These are phyloP conservation scores for Vaccinium myrtillus DNA, from an alignment of 148 eudicot genomes.

Conservation along the genomic window DNA sequence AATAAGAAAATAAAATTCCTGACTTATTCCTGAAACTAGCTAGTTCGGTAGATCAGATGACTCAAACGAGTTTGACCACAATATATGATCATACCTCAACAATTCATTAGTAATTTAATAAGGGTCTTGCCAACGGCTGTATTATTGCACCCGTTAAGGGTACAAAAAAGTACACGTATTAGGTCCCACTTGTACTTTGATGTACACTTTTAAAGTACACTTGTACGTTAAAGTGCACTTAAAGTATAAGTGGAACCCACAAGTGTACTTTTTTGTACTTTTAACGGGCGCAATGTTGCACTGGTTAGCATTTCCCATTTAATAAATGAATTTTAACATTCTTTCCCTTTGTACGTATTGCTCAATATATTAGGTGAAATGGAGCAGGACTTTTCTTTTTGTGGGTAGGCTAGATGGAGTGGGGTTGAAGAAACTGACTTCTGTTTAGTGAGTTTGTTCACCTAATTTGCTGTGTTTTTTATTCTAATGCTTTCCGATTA, in stretches of 20 bases:
- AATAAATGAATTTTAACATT: background rate
- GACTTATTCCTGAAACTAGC: background rate
- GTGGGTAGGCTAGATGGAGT: constrained; percentile 20
- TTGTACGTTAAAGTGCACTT: too few relatives aligned
- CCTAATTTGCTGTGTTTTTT: constrained; percentile 18
- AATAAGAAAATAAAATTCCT: too few relatives aligned
- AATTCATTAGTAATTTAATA: background rate
- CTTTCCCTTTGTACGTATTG: background rate
- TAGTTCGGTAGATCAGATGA: constrained; percentile 1
- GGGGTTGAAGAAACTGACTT: constrained; percentile 17
- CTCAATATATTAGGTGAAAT: constrained; percentile 17
- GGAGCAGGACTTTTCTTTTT: constrained; percentile 19
- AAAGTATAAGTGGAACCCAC: too few relatives aligned
- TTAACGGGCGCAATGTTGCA: too few relatives aligned
- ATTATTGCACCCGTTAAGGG: too few relatives aligned
- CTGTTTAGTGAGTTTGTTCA: constrained; percentile 36
- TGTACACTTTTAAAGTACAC: too few relatives aligned
- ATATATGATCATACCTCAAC: background rate
- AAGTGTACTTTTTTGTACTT: too few relatives aligned
- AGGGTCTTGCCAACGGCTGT: too few relatives aligned
- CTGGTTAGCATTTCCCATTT: background rate
- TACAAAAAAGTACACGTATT: too few relatives aligned
- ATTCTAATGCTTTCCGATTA: background rate
- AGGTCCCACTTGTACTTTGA: too few relatives aligned
- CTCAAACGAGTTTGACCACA: background rate